Evolutionary conservation across 1,284 basidiomycete species (phyloP).

Genomic region (Ceratobasidium sp.): DNA sequence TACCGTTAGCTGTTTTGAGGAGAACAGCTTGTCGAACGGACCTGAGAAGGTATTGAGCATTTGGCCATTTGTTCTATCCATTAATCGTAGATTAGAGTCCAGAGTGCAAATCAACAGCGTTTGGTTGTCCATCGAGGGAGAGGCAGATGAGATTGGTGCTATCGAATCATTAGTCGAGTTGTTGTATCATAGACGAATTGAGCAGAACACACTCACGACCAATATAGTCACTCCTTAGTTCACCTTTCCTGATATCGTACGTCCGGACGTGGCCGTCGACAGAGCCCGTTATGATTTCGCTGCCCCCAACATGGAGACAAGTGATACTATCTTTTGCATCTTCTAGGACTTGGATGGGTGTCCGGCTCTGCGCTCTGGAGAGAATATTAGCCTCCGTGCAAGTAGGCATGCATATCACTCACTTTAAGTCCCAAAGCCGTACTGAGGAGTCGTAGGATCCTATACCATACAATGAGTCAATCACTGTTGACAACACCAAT

Average conservation of each 20-base stretch:
- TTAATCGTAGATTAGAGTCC: conserved; percentile 83
- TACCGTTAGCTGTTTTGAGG: background rate
- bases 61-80: conserved; percentile 85
- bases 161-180: conserved; percentile 15
- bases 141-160: conserved; percentile 87
- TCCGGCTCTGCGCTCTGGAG: conserved; percentile 73
- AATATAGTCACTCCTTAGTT: conserved; percentile 86
- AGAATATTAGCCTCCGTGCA: background rate
- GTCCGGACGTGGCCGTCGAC: conserved; percentile 91
- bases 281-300: conserved; percentile 79
- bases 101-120: conserved; percentile 84
- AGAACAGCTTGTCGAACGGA: background rate
- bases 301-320: conserved; percentile 68
- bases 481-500: conserved; percentile 45
- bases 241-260: conserved; percentile 93
- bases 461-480: conserved; percentile 36
- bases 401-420: conserved; percentile 44
- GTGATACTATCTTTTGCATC: conserved; percentile 92
- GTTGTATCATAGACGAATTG: background rate
- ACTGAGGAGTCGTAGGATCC: conserved; percentile 90
- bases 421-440: conserved; percentile 89
- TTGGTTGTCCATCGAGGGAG: conserved; percentile 74
- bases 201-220: conserved; percentile 67
- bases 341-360: conserved; percentile 89
- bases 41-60: conserved; percentile 78